These are phyloP conservation scores for Alternaria triticina DNA, from an alignment of 2,329 filamentous ascomycete species.

Conservation along the genomic window DNA sequence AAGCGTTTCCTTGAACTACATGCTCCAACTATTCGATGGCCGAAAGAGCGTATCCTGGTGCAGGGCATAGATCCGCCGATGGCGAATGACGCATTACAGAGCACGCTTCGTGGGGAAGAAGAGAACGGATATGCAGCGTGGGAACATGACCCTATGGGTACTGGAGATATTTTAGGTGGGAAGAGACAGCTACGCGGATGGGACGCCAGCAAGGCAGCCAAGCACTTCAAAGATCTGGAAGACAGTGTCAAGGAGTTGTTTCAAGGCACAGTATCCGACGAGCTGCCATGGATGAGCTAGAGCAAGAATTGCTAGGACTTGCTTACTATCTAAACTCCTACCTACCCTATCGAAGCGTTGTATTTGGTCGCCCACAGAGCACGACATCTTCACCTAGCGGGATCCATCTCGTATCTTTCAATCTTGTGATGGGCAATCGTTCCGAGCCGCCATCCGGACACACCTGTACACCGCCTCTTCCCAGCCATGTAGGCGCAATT, in stretches of 20 bases:
- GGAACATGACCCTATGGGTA: slow-evolving; percentile 50
- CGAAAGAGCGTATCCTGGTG: slow-evolving; percentile 48
- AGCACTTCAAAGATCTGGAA: slow-evolving; percentile 35
- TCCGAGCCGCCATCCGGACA: slow-evolving; percentile 67
- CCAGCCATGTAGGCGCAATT: slow-evolving; percentile 89
- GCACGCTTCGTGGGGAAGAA: slow-evolving; percentile 47
- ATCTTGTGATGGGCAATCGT: slow-evolving; percentile 64
- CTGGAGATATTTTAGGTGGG: slow-evolving; percentile 35
- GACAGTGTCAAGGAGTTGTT: slow-evolving; percentile 37
- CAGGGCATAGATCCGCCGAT: slow-evolving; percentile 56
- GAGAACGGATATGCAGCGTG: slow-evolving; percentile 48
- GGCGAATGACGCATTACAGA: slow-evolving; percentile 42
- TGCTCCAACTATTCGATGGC: slow-evolving; percentile 54
- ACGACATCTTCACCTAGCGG: slow-evolving; percentile 85
- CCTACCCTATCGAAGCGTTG: background rate
- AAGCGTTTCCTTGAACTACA: slow-evolving; percentile 51
- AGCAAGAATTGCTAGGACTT: background rate
- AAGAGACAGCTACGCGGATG: slow-evolving; percentile 53
- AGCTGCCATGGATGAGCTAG: slow-evolving; percentile 36
- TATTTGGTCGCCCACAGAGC: slow-evolving; percentile 69
- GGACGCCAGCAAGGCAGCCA: slow-evolving; percentile 26
- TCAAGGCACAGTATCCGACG: slow-evolving; percentile 22
- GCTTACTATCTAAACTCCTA: background rate
- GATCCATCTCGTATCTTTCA: slow-evolving; percentile 73
- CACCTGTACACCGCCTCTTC: slow-evolving; percentile 79